Evolutionary conservation across 1,284 basidiomycete species (phyloP), one percentile per base, ranked within the genome.

Genomic region (Trichosporon sp.): DNA sequence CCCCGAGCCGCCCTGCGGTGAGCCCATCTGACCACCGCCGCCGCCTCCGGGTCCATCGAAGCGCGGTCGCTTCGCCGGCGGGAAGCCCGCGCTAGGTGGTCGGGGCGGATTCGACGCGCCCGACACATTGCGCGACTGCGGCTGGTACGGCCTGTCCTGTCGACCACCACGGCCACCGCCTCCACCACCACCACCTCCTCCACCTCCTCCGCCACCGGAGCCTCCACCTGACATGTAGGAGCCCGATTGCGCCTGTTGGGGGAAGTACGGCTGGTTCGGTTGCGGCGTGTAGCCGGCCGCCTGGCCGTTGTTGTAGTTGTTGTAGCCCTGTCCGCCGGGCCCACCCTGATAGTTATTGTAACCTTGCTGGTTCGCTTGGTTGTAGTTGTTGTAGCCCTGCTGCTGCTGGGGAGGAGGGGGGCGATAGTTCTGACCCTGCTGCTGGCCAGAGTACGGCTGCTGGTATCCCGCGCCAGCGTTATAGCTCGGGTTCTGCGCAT

Each of bases 31-130:
- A 21, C 68, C 58, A 4, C 21, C 44, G 44, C 40, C 36, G 46
- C 62, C 31, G 6, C 63, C 65, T 23, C 70, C 85, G 0, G 89
- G 88, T 6, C 87, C 87, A 74, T 93, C 91, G 73, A 92, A 92
- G 19, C 91, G 85, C 67, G 88, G 91, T 59, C 91, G 84, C 78
- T 95, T 94, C 2, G 81, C 80, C 0, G 81, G 81, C 1, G 81
- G 81, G 65, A 79, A 77, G 8, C 68, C 49, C 11, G 27, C 49
- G 27, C 49, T 54, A 16, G 49, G 49, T 7, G 49, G 49, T 7
- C 49, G 49, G 49, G 49, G 49, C 27, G 49, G 49, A 27, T 54
- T 54, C 16, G 49, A 54, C 16, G 49, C 49, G 27, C 27, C 49
- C 14, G 49, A 54, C 25, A 54, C 49, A 29, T 54, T 54, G 25